Base-by-base conservation (phyloP, 345 rosid genomes). In the Viola odorata region DNA sequence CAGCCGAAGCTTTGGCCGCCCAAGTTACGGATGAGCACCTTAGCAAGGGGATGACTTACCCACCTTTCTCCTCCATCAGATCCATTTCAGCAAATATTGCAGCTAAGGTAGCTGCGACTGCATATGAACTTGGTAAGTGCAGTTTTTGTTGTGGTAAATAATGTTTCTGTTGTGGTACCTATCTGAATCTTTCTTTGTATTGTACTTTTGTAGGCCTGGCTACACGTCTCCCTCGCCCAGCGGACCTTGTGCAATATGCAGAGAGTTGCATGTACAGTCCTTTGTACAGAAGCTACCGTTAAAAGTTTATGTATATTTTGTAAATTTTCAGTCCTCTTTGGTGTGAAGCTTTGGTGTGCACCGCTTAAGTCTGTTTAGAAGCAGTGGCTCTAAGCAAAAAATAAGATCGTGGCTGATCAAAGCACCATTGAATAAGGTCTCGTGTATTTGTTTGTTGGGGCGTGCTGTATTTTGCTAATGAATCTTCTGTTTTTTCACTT, bases 201-300 rank as follows among this genome's bases (percentile, higher is more conserved):
- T 12, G 50, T 42, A 1, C 38, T 11, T 66, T n/a, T 48, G 55
- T 37, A 90, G 99, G 99, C 68, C 63, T 94, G 67, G 97, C 99
- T 41, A 83, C 96, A 36, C 85, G 73, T 62, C 89, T 94, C 14
- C 97, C 97, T 59, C 97, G 80, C 53, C 97, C 97, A 0, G 58
- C 76, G 71, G 81, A 94, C 71, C 84, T 94, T 3, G 84, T 88
- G 39, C 75, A 83, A 72, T 78, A 76, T 61, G 95, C 97, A 0
- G 97, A 94, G 81, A 88, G 91, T 83, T 86, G 95, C 89, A 90
- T 94, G 97, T 90, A 88, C 86, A 84, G 91, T 53, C 96, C 99
- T 32, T 62, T 68, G 37, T 92, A 92, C 73, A 82, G 91, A 65
- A 73, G 55, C 78, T 92, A 84, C 69, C 96, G 91, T 23, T 92